Percentiles rank a stretch among this genome's conserved stretches.
Evolutionary conservation across 768 basidiomycete genomes (phyloP).

Genomic region (Pisolithus marmoratus): DNA sequence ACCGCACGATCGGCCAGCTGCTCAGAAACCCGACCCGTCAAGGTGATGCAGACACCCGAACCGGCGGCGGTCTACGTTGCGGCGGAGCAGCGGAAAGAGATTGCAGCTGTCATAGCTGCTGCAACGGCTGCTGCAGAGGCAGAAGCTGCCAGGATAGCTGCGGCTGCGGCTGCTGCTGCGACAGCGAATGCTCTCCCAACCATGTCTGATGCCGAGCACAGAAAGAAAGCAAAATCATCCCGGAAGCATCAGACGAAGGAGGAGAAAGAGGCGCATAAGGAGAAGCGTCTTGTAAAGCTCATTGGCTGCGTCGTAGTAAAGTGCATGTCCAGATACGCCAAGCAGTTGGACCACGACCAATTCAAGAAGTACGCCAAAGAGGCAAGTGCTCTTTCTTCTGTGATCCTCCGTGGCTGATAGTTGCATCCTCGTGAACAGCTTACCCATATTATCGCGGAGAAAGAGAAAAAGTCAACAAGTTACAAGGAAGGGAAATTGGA

Average conservation of each 20-base stretch:
- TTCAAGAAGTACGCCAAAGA: slow-evolving; percentile 98
- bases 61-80: background rate
- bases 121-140: slow-evolving; percentile 31
- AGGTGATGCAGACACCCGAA: background rate
- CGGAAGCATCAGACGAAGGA: slow-evolving; percentile 44
- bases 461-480: slow-evolving; percentile 87
- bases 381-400: slow-evolving; percentile 41
- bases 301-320: slow-evolving; percentile 89
- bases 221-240: slow-evolving; percentile 20
- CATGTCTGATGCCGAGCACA: slow-evolving; percentile 10
- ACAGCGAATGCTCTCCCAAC: slow-evolving; percentile 2
- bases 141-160: slow-evolving; percentile 27
- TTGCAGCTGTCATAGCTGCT: slow-evolving; percentile 39
- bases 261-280: slow-evolving; percentile 64
- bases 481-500: slow-evolving; percentile 75
- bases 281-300: slow-evolving; percentile 77
- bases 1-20: background rate
- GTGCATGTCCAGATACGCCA: slow-evolving; percentile 84
- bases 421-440: slow-evolving; percentile 42
- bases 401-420: background rate
- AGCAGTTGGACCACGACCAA: slow-evolving; percentile 64
- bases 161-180: slow-evolving; percentile 15
- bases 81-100: slow-evolving; percentile 20
- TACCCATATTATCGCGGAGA: slow-evolving; percentile 81
- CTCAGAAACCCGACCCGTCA: background rate